Evolutionary conservation across 805 yeast genomes (phyloP), one percentile per base, ranked within the genome.

Genomic region (Kluyveromyces wickerhamii): DNA sequence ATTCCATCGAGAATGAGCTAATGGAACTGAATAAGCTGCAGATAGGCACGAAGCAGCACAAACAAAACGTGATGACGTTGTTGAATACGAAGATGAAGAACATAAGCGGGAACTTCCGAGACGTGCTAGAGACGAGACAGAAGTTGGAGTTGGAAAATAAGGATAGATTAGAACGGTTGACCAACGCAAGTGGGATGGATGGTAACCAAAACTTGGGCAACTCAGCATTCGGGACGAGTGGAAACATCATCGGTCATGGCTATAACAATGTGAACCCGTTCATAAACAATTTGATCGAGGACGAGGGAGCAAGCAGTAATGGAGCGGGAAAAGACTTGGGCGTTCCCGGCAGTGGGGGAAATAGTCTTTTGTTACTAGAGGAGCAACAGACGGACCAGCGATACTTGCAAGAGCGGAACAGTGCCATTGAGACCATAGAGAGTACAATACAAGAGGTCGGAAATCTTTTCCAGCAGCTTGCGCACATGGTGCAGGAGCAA

Each of bases 371-470:
- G 50, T 62, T 88, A 57, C 67, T 87, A 50, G 96, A 89, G 49
- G 95, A 88, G 57, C 94, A 86, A 47, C 77, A 75, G 44, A 63
- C 65, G 26, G 71, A 67, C 40, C 62, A 63, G 38, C 69, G 69
- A 36, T 92, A 92, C 53, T 63, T 88, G 37, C 89, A 79, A 49
- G 92, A 82, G 46, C 71, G 98, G 50, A 79, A 78, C 48, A 59
- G 78, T 29, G 98, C 98, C 0, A 96, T 92, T 34, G 97, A 89
- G 54, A 85, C 96, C 0, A 92, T 92, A 33, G 98, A 92, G 56
- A 72, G 86, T n/a, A 92, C 98, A 0, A 92, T 92, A 41, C 89
- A 89, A 52, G 97, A 92, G 59, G 95, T 92, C 32, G 98, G 98
- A 27, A 81, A 83, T 32, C 68, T 92, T 40, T 92, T 92, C 63